A percentile compares a stretch with the other conserved stretches of the same genome.
phyloP scores from a whole-genome alignment of 1,139 yeast genomes.

The Diutina sp. region DNA sequence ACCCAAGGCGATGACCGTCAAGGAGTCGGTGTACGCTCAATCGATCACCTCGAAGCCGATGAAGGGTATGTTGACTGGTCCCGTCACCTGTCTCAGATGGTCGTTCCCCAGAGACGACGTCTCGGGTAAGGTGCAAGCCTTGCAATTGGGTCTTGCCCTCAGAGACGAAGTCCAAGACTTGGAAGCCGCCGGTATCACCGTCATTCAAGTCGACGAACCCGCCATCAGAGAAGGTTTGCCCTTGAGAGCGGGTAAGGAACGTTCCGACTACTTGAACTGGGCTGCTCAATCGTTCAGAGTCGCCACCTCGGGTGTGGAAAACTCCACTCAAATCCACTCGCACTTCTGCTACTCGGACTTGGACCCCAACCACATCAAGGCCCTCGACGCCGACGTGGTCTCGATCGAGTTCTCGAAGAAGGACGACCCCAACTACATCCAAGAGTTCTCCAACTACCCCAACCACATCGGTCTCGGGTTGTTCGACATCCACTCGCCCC shows the following conservation, averaged over 20 bases:
- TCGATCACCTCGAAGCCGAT: conserved; percentile 89
- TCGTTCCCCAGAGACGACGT: conserved; percentile 99
- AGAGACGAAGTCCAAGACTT: conserved; percentile 98
- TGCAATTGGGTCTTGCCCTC: conserved; percentile 94
- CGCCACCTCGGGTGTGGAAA: conserved; percentile 95
- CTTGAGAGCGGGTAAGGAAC: conserved; percentile 93
- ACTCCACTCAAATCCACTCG: conserved; percentile 96
- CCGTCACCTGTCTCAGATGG: conserved; percentile 99
- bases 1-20: conserved; percentile 97
- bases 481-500: conserved; percentile 98
- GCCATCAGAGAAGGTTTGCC: conserved; percentile 99
- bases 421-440: conserved; percentile 96
- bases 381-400: conserved; percentile 98
- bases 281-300: conserved; percentile 99
- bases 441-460: conserved; percentile 96
- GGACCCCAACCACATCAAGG: conserved; percentile 99
- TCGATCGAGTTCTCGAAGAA: conserved; percentile 99
- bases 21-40: conserved; percentile 98
- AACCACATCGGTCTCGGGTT: conserved; percentile 99
- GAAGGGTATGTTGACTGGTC: conserved; percentile 99
- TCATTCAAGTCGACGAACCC: conserved; percentile 99
- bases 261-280: conserved; percentile 94
- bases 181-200: conserved; percentile 96
- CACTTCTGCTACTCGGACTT: conserved; percentile 99
- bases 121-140: conserved; percentile 86